Evolutionary conservation across 2,329 filamentous ascomycete genomes (phyloP).

Genomic region (Cordyceps militaris): DNA sequence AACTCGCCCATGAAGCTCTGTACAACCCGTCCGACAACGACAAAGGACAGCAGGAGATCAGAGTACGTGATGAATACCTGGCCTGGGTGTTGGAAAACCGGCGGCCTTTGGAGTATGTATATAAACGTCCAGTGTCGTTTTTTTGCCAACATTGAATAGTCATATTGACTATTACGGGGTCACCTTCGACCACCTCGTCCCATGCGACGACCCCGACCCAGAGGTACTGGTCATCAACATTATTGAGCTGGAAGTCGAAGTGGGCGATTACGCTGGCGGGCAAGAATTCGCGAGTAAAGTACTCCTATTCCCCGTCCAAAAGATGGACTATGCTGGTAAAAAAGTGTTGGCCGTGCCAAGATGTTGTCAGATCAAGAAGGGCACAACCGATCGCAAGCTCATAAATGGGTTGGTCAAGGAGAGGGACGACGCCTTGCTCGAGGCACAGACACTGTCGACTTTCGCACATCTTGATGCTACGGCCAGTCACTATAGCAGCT

Average conservation of each 20-base stretch:
- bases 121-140: no score
- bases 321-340: neutral
- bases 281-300: neutral
- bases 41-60: no score
- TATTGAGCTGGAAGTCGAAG: conserved; percentile 29
- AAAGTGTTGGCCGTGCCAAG: neutral
- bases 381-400: neutral
- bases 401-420: neutral
- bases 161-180: conserved; percentile 31
- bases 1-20: neutral
- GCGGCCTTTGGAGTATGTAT: neutral
- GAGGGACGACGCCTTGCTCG: neutral
- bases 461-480: no score
- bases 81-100: neutral
- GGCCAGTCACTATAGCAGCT: no score
- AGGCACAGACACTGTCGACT: no score
- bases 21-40: neutral
- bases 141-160: neutral
- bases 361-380: neutral
- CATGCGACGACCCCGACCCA: conserved; percentile 26
- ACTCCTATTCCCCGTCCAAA: neutral
- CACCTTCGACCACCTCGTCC: conserved; percentile 35
- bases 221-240: conserved; percentile 37
- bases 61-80: neutral
- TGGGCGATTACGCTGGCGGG: conserved; percentile 26